Percentiles rank a stretch among this genome's conserved stretches.
Conservation (phyloP, 208 protist genomes). For the Acanthamoeba quina region DNA sequence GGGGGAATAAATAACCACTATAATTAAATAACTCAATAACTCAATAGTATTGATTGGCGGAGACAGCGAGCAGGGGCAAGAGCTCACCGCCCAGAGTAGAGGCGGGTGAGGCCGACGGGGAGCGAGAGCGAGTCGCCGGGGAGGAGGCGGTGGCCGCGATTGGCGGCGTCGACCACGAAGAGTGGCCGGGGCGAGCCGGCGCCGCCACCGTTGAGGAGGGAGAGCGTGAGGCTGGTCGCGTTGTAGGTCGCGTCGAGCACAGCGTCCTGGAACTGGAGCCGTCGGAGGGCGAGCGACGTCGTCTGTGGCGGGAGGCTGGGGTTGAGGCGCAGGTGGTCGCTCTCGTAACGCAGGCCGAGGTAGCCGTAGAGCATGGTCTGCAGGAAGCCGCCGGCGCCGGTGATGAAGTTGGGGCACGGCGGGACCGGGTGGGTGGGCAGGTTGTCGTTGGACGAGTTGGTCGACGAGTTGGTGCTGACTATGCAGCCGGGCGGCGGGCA, state of each 20-base stretch:
- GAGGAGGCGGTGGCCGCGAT: neutral
- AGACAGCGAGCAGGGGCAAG: neutral
- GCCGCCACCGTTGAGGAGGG: neutral
- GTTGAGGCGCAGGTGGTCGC: conserved; percentile 40
- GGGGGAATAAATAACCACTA: neutral
- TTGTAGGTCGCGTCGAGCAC: conserved; percentile 28
- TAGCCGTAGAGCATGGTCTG: conserved; percentile 70
- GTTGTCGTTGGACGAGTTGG: conserved; percentile 63
- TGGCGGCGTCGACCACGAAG: neutral
- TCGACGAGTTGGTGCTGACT: conserved; percentile 11
- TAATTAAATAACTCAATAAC: neutral
- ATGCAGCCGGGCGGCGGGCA: conserved; percentile 72
- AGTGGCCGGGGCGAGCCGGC: neutral
- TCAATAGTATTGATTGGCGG: neutral
- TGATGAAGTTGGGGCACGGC: conserved; percentile 74
- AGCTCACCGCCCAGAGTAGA: neutral
- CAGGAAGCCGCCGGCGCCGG: conserved; percentile 62
- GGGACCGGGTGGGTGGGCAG: conserved; percentile 63
- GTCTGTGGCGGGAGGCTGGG: conserved; percentile 43
- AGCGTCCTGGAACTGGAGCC: conserved; percentile 16
- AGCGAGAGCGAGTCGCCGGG: neutral
- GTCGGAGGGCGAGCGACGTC: neutral
- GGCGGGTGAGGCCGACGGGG: neutral
- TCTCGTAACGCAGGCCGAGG: conserved; percentile 48
- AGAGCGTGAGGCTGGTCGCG: neutral